Evolutionary conservation across 176 grass and related monocot species (phyloP).

Genomic region (Carex pumila): DNA sequence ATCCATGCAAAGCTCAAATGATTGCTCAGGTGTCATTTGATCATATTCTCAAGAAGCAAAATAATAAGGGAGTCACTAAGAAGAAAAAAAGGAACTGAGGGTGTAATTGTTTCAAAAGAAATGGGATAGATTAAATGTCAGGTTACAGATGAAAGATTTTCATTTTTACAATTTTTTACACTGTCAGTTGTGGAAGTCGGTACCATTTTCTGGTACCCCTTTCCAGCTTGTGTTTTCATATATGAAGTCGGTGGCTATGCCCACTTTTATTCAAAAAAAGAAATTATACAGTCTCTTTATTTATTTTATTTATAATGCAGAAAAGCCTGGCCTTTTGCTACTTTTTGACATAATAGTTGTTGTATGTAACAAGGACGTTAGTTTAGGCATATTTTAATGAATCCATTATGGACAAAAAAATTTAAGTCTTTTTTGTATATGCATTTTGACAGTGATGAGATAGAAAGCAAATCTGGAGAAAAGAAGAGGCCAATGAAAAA

Average conservation of each 20-base stretch:
- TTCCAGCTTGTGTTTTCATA: too few relatives aligned
- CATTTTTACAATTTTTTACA: background rate
- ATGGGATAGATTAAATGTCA: background rate
- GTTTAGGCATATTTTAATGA: background rate
- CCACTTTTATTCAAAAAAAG: too few relatives aligned
- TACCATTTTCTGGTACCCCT: too few relatives aligned
- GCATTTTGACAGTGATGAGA: slow-evolving; percentile 51
- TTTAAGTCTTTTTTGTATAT: background rate
- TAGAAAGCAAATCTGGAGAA: slow-evolving; percentile 19
- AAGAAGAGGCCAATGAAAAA: slow-evolving; percentile 36
- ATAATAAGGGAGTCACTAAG: background rate
- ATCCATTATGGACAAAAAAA: background rate
- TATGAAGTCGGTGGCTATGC: too few relatives aligned
- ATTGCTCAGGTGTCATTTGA: background rate
- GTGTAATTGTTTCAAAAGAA: background rate
- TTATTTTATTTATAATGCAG: background rate
- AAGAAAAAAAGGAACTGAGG: slow-evolving; percentile 1
- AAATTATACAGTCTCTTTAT: background rate
- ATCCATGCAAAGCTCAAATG: background rate
- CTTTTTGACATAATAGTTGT: background rate
- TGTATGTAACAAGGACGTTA: background rate
- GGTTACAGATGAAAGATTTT: background rate
- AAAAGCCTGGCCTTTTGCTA: background rate
- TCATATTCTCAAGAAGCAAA: background rate
- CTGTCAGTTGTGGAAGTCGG: too few relatives aligned